Conservation (phyloP, 768 basidiomycete genomes). For the Pilatotrama ljubarskyi region DNA sequence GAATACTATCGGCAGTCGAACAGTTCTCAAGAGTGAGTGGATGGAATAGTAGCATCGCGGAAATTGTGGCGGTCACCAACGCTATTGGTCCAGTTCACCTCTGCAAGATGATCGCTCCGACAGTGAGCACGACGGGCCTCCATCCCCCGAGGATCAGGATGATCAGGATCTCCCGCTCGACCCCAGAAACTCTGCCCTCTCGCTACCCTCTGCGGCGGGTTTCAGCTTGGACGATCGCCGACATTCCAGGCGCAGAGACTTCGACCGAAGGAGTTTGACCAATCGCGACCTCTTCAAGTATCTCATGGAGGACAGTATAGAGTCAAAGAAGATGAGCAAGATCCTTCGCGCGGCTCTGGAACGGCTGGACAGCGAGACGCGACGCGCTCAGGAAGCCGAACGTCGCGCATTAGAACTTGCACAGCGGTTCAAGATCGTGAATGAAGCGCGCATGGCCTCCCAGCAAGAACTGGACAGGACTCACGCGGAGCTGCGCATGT, state of each 20-base stretch:
- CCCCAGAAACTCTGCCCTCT: constrained; percentile 17
- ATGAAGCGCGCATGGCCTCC: constrained; percentile 39
- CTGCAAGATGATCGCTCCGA: constrained; percentile 17
- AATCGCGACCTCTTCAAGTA: constrained; percentile 27
- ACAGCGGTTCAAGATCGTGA: constrained; percentile 40
- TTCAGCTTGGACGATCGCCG: constrained; percentile 17
- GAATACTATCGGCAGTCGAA: constrained; percentile 10
- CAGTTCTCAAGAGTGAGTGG: constrained; percentile 20
- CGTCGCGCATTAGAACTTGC: constrained; percentile 49
- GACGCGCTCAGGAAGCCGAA: constrained; percentile 46
- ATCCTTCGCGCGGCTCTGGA: constrained; percentile 32
- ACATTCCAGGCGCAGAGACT: constrained; percentile 15
- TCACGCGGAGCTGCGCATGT: constrained; percentile 45
- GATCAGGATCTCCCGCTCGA: constrained; percentile 5
- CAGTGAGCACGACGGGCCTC: constrained; percentile 14
- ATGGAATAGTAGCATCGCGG: neutral
- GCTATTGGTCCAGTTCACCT: constrained; percentile 4
- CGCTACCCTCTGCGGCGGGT: constrained; percentile 9
- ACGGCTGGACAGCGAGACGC: constrained; percentile 41
- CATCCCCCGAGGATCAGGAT: neutral
- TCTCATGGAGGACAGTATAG: constrained; percentile 26
- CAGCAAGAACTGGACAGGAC: constrained; percentile 41
- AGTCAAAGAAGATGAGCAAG: constrained; percentile 30
- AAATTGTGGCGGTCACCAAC: neutral
- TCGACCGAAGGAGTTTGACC: constrained; percentile 22